Base-by-base conservation (phyloP, 1,139 yeast species). In the Keqinozyma sinolaborantium region DNA sequence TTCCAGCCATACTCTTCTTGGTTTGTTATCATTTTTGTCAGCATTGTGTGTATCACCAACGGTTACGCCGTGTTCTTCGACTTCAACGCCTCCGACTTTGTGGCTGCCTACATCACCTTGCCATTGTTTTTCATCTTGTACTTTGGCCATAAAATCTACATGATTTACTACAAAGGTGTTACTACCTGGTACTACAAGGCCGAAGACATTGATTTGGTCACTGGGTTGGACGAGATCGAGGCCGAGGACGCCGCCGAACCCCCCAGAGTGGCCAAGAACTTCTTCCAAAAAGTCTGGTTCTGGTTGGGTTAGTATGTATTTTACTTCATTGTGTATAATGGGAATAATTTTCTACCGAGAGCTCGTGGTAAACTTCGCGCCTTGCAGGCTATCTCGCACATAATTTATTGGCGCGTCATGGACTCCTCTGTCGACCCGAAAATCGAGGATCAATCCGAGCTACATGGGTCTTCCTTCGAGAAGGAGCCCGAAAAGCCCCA, bases 11-110 rank as follows among this genome's bases (percentile, higher is more conserved):
- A 56, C 42, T 68, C 71, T 25, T 65, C 79, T 6, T 74, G 64
- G 47, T 60, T 73, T 32, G 74, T 72, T 24, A 72, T 77, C 2
- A 40, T 58, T 18, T 62, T 75, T 40, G 61, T 75, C 37, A 36
- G 60, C 2, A 27, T 77, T 13, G 50, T 78, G 32, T 58, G 75
- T n/a, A 34, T 77, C 19, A 74, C 81, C 11, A 77, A 78, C 42
- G 83, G 83, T 24, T 77, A 73, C 47, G 74, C 70, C 2, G 77
- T 72, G 4, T 77, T 78, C 51, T 69, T 79, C 53, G 58, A 68
- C 26, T 64, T 63, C 41, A 78, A 67, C 30, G 70, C 65, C 48
- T 56, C 60, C 27, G 77, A 74, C 50, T 79, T 79, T 46, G 56
- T 79, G 33, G 82, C 83, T 14, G 77, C 79, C 4, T 76, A 76